Evolutionary conservation across 441 rosid genomes (phyloP).

Genomic region (Gossypium lobatum): DNA sequence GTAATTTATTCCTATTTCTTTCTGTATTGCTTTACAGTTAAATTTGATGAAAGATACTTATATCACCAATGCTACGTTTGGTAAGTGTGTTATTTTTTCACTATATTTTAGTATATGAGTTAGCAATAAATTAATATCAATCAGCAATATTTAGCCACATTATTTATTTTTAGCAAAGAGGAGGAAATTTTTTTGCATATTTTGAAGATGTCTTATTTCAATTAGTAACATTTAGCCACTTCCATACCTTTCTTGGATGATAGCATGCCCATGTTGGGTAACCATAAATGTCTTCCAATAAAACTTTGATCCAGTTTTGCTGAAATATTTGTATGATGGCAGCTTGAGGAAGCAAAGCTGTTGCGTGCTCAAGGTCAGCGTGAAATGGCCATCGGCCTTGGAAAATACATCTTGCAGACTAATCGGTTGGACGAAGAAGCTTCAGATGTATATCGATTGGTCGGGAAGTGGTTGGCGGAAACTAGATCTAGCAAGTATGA

Average conservation of each 20-base stretch:
- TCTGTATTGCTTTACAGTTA: not conserved
- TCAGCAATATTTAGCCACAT: no score
- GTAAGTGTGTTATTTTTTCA: no score
- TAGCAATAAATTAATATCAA: no score
- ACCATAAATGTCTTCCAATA: not conserved
- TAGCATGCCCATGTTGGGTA: not conserved
- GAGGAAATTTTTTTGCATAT: no score
- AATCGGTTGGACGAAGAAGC: slow-evolving; percentile 57
- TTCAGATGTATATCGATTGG: slow-evolving; percentile 77
- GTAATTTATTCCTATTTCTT: slow-evolving; percentile 25
- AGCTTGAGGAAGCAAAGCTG: slow-evolving; percentile 97
- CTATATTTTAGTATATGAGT: no score
- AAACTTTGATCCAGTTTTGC: not conserved
- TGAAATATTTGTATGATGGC: slow-evolving; percentile 20
- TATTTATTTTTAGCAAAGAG: no score
- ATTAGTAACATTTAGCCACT: no score
- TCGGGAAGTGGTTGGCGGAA: slow-evolving; percentile 98
- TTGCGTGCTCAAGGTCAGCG: slow-evolving; percentile 90
- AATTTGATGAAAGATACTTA: not conserved
- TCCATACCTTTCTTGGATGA: not conserved
- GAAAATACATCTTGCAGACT: slow-evolving; percentile 69
- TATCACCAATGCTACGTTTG: not conserved
- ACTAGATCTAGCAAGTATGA: slow-evolving; percentile 94
- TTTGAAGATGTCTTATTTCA: no score
- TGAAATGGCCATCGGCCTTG: slow-evolving; percentile 95